phyloP scores from a whole-genome alignment of 2,329 filamentous ascomycete species.

The Trichoderma harzianum region DNA sequence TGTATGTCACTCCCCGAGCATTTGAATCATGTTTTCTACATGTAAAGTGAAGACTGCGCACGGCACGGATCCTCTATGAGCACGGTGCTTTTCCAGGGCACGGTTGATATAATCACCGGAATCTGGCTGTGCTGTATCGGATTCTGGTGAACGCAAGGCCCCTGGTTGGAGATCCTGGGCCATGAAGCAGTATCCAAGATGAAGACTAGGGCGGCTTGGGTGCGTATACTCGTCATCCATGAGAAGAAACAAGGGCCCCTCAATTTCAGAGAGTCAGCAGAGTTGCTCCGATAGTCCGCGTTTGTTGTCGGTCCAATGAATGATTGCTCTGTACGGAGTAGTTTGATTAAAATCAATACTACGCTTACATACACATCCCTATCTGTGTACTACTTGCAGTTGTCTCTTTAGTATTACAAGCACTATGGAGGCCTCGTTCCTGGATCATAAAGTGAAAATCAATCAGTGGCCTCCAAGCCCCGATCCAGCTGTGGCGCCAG shows the following conservation, averaged over 20 bases:
- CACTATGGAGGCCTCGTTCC: background rate
- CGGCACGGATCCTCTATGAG: background rate
- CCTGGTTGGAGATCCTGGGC: background rate
- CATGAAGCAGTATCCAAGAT: background rate
- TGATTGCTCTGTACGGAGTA: background rate
- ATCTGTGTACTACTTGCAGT: background rate
- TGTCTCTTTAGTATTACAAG: background rate
- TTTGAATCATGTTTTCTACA: background rate
- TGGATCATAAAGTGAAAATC: background rate
- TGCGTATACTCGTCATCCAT: background rate
- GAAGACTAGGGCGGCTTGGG: background rate
- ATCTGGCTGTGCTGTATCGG: conserved; percentile 4
- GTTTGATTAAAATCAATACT: background rate
- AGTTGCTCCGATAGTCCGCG: background rate
- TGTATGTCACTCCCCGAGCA: background rate
- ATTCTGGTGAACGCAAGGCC: conserved; percentile 6
- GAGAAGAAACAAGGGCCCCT: background rate
- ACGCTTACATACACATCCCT: background rate
- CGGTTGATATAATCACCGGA: background rate
- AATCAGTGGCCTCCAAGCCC: background rate
- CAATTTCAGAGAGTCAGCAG: background rate
- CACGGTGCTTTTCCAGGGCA: background rate
- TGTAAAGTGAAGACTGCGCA: background rate
- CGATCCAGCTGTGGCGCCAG: conserved; percentile 11
- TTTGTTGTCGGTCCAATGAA: background rate